Evolutionary conservation across 768 basidiomycete species (phyloP).

Genomic region (Lactifluus hygrophoroides): DNA sequence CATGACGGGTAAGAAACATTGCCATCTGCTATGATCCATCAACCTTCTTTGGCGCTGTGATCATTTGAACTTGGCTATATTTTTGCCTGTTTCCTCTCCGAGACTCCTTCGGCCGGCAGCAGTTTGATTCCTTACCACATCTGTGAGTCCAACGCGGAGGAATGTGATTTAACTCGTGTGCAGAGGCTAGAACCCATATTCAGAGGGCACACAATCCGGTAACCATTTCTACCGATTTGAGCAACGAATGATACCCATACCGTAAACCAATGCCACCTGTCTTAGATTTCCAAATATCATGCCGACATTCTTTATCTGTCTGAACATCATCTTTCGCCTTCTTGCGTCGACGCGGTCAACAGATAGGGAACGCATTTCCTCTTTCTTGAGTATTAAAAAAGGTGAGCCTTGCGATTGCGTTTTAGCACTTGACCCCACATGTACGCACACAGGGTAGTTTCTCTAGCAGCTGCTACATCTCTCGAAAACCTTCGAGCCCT

Average conservation of each 20-base stretch:
- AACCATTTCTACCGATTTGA: neutral
- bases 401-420: neutral
- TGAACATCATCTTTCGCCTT: constrained; percentile 1
- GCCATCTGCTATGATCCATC: constrained; percentile 3
- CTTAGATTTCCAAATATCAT: constrained; percentile 18
- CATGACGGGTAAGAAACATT: neutral
- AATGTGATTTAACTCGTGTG: neutral
- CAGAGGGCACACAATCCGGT: neutral
- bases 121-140: neutral
- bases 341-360: neutral
- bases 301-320: constrained; percentile 9
- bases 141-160: neutral
- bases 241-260: constrained; percentile 5
- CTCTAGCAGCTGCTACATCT: constrained; percentile 38
- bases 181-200: neutral
- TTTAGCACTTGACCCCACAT: constrained; percentile 13
- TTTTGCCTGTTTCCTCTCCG: neutral
- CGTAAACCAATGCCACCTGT: constrained; percentile 16
- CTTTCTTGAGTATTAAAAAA: constrained; percentile 5
- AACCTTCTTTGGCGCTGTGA: constrained; percentile 3
- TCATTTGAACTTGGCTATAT: neutral
- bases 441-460: constrained; percentile 28
- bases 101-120: neutral
- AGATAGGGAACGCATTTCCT: neutral
- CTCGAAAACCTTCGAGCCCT: constrained; percentile 42